These are phyloP conservation scores for Agrostemma githago DNA, from an alignment of 148 eudicot genomes.

Conservation along the genomic window DNA sequence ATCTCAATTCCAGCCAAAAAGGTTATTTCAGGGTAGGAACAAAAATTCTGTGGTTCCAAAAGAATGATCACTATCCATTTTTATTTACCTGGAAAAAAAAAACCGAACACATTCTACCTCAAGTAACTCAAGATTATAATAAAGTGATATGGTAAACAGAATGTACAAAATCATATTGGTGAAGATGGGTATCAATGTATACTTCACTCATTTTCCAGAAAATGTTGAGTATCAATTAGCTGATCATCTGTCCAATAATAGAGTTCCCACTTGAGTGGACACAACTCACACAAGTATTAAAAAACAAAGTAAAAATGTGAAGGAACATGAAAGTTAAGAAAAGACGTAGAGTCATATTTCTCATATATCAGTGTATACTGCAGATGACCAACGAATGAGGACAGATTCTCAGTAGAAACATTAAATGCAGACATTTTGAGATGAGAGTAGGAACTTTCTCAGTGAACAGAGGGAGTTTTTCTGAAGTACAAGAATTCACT, in stretches of 20 bases:
- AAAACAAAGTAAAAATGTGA: neutral
- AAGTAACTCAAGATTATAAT: neutral
- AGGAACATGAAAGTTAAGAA: neutral
- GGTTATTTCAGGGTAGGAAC: neutral
- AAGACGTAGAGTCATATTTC: neutral
- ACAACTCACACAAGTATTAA: neutral
- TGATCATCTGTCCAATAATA: neutral
- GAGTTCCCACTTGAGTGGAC: neutral
- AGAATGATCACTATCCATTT: conserved; percentile 1
- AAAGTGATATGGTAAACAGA: neutral
- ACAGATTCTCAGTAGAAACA: neutral
- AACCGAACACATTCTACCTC: neutral
- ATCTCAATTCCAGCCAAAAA: no score
- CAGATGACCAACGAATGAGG: neutral
- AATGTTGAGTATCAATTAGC: neutral
- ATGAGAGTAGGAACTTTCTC: neutral
- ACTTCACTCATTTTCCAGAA: neutral
- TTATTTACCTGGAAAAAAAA: neutral
- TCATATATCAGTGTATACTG: neutral
- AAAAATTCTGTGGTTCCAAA: neutral
- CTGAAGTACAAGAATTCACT: neutral
- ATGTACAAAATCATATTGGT: neutral
- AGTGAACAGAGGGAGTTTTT: neutral
- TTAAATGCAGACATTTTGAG: neutral
- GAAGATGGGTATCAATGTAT: neutral